phyloP scores from a whole-genome alignment of 768 basidiomycete genomes.

The Termitomyces sp. region DNA sequence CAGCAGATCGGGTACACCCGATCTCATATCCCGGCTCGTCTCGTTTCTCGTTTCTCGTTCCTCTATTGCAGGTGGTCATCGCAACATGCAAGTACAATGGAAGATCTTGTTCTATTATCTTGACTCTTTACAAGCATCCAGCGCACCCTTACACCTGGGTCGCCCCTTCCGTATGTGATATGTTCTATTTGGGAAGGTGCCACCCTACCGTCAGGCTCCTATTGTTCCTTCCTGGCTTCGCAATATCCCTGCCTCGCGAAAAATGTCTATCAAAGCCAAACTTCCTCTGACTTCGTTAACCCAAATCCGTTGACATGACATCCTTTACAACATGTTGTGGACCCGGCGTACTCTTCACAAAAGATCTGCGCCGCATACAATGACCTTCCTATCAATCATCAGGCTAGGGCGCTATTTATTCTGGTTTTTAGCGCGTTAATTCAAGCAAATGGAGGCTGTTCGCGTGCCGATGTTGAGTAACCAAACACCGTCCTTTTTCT shows the following conservation, averaged over 20 bases:
- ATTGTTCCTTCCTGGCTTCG: conserved; percentile 42
- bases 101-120: conserved; percentile 29
- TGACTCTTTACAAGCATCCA: conserved; percentile 16
- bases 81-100: conserved; percentile 33
- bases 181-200: conserved; percentile 31
- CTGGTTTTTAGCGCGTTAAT: conserved; percentile 34
- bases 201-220: conserved; percentile 41
- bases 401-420: conserved; percentile 33
- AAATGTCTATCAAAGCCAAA: conserved; percentile 30
- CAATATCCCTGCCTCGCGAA: conserved; percentile 23
- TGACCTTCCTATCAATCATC: conserved; percentile 46
- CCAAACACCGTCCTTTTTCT: conserved; percentile 38
- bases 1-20: conserved; percentile 22
- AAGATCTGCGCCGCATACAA: conserved; percentile 43
- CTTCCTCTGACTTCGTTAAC: conserved; percentile 32
- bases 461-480: conserved; percentile 37
- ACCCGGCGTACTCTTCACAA: conserved; percentile 37
- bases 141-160: conserved; percentile 27
- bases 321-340: conserved; percentile 35
- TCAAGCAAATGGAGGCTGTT: conserved; percentile 37
- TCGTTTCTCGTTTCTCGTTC: not conserved
- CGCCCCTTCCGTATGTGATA: conserved; percentile 30
- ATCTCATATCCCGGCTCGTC: conserved; percentile 15
- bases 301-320: conserved; percentile 54
- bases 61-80: conserved; percentile 18